Evolutionary conservation across 1,284 basidiomycete genomes (phyloP).

Genomic region (Neotropicomus parvogracilis): DNA sequence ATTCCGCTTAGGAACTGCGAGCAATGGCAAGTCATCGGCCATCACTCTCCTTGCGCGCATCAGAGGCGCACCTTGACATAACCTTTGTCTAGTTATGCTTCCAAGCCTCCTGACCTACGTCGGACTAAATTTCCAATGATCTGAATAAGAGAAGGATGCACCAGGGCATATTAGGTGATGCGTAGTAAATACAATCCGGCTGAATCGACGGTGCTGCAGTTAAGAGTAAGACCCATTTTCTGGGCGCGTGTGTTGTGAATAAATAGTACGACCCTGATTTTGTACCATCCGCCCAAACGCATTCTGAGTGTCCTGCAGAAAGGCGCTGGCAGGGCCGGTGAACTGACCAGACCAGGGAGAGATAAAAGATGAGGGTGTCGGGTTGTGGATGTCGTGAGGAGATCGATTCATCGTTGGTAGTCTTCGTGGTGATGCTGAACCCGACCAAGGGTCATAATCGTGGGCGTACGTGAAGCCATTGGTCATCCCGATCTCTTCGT

Average conservation of each 20-base stretch:
- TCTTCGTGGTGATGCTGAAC: conserved; percentile 28
- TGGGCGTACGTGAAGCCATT: conserved; percentile 24
- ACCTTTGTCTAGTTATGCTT: neutral
- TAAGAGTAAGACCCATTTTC: conserved; percentile 33
- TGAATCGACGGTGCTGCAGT: conserved; percentile 9
- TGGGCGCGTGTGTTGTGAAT: conserved; percentile 43
- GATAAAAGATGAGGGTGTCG: conserved; percentile 27
- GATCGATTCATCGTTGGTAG: conserved; percentile 11
- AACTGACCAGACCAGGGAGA: conserved; percentile 40
- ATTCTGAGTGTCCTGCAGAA: conserved; percentile 37
- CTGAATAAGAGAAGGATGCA: neutral
- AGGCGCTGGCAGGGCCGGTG: conserved; percentile 46
- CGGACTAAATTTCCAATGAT: neutral
- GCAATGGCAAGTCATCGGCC: neutral
- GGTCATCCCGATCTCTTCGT: conserved; percentile 16
- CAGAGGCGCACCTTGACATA: neutral
- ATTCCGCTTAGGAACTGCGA: neutral
- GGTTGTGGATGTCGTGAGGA: conserved; percentile 28
- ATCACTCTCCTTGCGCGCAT: neutral
- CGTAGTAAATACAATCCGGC: conserved; percentile 23
- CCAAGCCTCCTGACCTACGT: conserved; percentile 2
- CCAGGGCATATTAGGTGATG: conserved; percentile 22
- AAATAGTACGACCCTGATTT: conserved; percentile 56
- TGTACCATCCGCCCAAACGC: conserved; percentile 34
- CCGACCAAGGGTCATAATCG: conserved; percentile 29